Conservation (phyloP, 2,329 filamentous ascomycete genomes). For the Botrytis galanthina region DNA sequence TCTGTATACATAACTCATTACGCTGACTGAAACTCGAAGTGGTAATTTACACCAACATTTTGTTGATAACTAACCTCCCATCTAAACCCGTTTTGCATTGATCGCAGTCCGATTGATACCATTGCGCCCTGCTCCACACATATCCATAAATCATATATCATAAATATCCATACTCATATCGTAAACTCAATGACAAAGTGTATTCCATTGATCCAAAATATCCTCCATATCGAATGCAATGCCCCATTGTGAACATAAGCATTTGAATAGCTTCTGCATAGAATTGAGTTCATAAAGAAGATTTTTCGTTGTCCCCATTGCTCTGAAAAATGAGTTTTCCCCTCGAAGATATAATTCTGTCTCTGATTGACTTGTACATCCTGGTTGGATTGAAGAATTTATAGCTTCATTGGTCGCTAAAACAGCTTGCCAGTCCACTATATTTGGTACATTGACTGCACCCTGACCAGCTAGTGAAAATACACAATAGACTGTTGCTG, state of each 20-base stretch:
- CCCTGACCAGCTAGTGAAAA: constrained; percentile 42
- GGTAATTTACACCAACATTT: neutral
- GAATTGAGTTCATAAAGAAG: constrained; percentile 48
- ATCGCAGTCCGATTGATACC: neutral
- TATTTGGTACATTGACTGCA: constrained; percentile 42
- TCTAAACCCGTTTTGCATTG: neutral
- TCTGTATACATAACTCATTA: neutral
- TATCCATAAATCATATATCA: neutral
- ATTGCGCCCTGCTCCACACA: neutral
- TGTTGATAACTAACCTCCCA: neutral
- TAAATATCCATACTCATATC: neutral
- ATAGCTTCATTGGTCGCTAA: constrained; percentile 35
- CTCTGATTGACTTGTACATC: constrained; percentile 53
- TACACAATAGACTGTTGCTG: constrained; percentile 44
- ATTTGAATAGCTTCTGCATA: constrained; percentile 47
- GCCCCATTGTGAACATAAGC: constrained; percentile 46
- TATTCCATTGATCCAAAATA: constrained; percentile 46
- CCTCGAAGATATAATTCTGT: constrained; percentile 42
- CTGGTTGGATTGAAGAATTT: constrained; percentile 54
- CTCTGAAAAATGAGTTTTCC: constrained; percentile 29
- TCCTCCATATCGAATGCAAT: constrained; percentile 47
- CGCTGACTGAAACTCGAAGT: neutral
- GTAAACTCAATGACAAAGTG: constrained; percentile 41
- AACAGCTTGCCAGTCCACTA: constrained; percentile 44
- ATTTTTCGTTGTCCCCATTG: constrained; percentile 39